A percentile compares a stretch with the other conserved stretches of the same genome.
Evolutionary conservation across 2,329 filamentous ascomycete species (phyloP).

Genomic region (Fusarium chuoi): DNA sequence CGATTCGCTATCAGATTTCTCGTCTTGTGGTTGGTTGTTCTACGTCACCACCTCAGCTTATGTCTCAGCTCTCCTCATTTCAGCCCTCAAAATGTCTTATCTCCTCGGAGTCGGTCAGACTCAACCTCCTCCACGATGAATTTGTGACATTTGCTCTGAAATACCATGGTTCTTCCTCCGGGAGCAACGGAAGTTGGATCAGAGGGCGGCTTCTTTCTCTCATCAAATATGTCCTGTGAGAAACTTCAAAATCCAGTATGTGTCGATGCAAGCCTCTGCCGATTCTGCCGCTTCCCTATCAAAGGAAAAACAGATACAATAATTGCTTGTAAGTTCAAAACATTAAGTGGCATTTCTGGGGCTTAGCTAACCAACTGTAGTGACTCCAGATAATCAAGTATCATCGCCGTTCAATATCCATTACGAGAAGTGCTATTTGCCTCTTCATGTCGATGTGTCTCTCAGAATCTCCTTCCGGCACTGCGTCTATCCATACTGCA

Average conservation of each 20-base stretch:
- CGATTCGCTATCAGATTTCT: not conserved
- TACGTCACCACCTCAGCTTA: slow-evolving; percentile 8
- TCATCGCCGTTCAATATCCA: not conserved
- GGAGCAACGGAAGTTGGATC: not conserved
- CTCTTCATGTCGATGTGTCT: not conserved
- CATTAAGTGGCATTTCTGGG: rapidly evolving
- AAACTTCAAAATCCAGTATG: slow-evolving; percentile 19
- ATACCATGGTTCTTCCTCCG: not conserved
- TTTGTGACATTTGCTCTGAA: not conserved
- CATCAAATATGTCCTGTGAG: not conserved
- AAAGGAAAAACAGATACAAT: not conserved
- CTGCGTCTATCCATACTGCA: not conserved
- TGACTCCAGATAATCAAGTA: not conserved
- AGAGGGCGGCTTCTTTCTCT: not conserved
- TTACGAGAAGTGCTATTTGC: not conserved
- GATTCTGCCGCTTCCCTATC: slow-evolving; percentile 4
- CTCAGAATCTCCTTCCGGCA: not conserved
- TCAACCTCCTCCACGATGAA: not conserved
- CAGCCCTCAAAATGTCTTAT: not conserved
- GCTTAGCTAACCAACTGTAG: not conserved
- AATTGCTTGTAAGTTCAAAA: rapidly evolving
- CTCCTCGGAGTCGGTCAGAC: not conserved
- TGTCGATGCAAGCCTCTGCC: not conserved
- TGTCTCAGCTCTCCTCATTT: not conserved
- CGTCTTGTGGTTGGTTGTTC: not conserved